These are phyloP conservation scores for Vigna nakashimae DNA, from an alignment of 306 rosid species.

Conservation along the genomic window DNA sequence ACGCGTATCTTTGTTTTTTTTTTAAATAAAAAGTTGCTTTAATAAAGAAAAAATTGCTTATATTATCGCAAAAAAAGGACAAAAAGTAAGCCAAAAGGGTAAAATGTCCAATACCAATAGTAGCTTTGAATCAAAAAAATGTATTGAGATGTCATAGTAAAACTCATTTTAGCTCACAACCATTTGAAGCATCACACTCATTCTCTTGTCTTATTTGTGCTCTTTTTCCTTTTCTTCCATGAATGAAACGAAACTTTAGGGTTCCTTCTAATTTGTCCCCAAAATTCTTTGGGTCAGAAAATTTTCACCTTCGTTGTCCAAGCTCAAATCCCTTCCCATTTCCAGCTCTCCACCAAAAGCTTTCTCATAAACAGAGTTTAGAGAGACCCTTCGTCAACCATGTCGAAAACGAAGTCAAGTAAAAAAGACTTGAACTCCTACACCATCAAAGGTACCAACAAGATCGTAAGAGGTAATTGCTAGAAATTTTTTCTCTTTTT, in stretches of 20 bases:
- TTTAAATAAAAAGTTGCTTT: neutral
- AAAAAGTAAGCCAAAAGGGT: neutral
- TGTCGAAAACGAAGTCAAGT: conserved; percentile 87
- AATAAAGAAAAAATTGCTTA: neutral
- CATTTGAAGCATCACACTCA: conserved; percentile 41
- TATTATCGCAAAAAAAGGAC: neutral
- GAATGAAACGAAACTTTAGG: conserved; percentile 46
- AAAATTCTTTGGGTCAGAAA: conserved; percentile 38
- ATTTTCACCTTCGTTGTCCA: conserved; percentile 26
- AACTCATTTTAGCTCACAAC: conserved; percentile 15
- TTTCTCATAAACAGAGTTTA: neutral
- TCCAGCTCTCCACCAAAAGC: neutral
- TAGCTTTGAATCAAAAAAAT: neutral
- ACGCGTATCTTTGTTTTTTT: neutral
- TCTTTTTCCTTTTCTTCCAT: conserved; percentile 14
- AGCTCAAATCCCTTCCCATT: conserved; percentile 45
- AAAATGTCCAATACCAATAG: neutral
- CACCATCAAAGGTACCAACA: conserved; percentile 89
- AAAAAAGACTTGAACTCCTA: conserved; percentile 79
- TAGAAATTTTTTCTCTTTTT: neutral
- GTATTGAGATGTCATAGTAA: neutral
- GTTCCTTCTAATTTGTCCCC: conserved; percentile 46
- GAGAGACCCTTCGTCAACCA: conserved; percentile 26
- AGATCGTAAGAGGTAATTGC: conserved; percentile 78
- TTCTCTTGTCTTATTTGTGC: conserved; percentile 19